Base-by-base conservation (phyloP, 2,329 filamentous ascomycete species). In the Diatrype stigma region DNA sequence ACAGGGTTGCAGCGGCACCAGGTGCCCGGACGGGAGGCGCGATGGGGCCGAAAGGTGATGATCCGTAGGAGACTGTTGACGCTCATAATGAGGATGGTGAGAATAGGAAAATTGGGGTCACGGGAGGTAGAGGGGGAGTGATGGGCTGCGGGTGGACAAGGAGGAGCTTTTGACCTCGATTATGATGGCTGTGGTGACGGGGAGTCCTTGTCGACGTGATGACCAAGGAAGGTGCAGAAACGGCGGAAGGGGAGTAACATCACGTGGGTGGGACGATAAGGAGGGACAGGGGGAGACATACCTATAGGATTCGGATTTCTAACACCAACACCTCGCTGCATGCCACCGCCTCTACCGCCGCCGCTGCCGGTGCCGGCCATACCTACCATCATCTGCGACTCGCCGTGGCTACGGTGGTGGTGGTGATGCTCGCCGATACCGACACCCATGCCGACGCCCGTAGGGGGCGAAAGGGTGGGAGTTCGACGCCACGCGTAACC, bases 41-140 rank as follows among this genome's bases (percentile, higher is more conserved):
- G 38, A 67, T 67, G 48, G 65, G 65, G 4, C 65, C 65, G 49
- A 64, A 67, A 6, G 62, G 63, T 3, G 63, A 66, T 3, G 63
- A 66, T 11, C 59, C 56, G 52, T 62, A 62, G 11, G 58, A 56
- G 2, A 52, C 56, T 56, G 45, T 22, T 40, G 14, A 12, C 5
- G 11, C 5, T n/a, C 14, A 44, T 11, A 28, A 35, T 40, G 53
- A 19, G 49, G 46, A 14, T 17, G 4, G 26, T 35, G 51, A 52
- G 11, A 42, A 32, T 42, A 35, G 46, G 34, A 37, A 30, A 34
- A n/a, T n/a, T 50, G 32, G 23, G 50, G 21, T 34, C 28, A 47
- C 22, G 34, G 42, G 30, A n/a, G 34, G 14, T 38, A 28, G 22
- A 34, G 14, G 23, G 28, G 34, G 30, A 49, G 35, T n/a, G n/a